Conservation (phyloP, 2,329 filamentous ascomycete genomes). For the Fusarium virguliforme region DNA sequence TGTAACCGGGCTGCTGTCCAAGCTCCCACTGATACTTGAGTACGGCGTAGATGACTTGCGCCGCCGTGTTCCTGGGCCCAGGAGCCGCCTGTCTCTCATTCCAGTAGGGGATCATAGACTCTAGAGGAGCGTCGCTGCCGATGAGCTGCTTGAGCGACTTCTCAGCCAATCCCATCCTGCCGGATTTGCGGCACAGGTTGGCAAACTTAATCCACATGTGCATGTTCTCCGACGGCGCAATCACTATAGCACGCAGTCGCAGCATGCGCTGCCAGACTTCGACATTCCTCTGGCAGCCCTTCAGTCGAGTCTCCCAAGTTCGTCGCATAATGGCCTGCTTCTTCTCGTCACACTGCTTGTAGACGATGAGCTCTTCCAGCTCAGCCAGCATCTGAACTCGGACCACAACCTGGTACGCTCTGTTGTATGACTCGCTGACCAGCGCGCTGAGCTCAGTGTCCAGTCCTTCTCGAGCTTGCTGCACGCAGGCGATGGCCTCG, state of each 20-base stretch:
- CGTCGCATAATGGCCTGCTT: conserved; percentile 92
- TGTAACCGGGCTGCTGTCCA: conserved; percentile 72
- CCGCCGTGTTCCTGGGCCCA: conserved; percentile 66
- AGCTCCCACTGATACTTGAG: conserved; percentile 97
- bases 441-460: conserved; percentile 96
- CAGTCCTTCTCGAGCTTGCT: conserved; percentile 91
- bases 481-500: conserved; percentile 89
- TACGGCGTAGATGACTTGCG: conserved; percentile 94
- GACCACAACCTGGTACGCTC: conserved; percentile 97
- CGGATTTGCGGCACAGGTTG: conserved; percentile 97
- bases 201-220: conserved; percentile 99
- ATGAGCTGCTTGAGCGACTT: conserved; percentile 95
- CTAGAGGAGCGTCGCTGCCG: conserved; percentile 76
- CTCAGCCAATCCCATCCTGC: conserved; percentile 93
- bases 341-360: conserved; percentile 93
- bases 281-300: conserved; percentile 96
- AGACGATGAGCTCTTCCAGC: conserved; percentile 96
- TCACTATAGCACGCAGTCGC: conserved; percentile 92
- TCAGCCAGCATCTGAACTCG: conserved; percentile 99
- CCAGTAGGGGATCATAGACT: conserved; percentile 75
- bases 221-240: conserved; percentile 92
- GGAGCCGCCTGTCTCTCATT: conserved; percentile 52
- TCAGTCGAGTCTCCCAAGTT: conserved; percentile 96
- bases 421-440: conserved; percentile 98
- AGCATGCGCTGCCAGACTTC: conserved; percentile 99